A percentile compares a stretch with the other conserved stretches of the same genome.
Conservation (phyloP, 345 rosid species). For the Heritiera fomes region DNA sequence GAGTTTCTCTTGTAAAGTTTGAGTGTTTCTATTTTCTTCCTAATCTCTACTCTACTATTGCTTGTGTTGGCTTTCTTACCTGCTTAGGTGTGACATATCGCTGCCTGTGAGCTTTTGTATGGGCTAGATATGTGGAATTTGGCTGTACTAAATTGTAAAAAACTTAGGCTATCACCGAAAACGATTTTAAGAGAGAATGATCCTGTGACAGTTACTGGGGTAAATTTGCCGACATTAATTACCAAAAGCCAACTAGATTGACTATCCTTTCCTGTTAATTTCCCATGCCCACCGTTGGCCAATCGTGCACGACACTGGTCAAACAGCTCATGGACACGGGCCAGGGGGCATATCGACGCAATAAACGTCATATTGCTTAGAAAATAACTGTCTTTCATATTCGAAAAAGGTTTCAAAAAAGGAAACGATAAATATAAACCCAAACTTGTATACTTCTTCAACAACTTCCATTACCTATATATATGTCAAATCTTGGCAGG, state of each 20-base stretch:
- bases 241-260: background rate
- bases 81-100: too few species aligned
- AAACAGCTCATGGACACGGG: background rate
- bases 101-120: too few species aligned
- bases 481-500: background rate
- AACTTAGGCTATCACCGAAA: too few species aligned
- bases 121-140: too few species aligned
- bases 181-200: too few species aligned
- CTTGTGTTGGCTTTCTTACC: too few species aligned
- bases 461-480: background rate
- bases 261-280: background rate
- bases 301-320: background rate
- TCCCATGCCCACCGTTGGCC: background rate
- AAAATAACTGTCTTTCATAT: background rate
- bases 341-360: background rate
- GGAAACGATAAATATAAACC: background rate
- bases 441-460: background rate
- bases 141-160: too few species aligned
- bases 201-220: too few species aligned
- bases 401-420: background rate
- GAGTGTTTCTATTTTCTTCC: too few species aligned
- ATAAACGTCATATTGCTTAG: background rate
- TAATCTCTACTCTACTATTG: too few species aligned
- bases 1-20: too few species aligned
- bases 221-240: background rate